phyloP scores from a whole-genome alignment of 139 green algal species.

The Chlamydomonas eustigma region DNA sequence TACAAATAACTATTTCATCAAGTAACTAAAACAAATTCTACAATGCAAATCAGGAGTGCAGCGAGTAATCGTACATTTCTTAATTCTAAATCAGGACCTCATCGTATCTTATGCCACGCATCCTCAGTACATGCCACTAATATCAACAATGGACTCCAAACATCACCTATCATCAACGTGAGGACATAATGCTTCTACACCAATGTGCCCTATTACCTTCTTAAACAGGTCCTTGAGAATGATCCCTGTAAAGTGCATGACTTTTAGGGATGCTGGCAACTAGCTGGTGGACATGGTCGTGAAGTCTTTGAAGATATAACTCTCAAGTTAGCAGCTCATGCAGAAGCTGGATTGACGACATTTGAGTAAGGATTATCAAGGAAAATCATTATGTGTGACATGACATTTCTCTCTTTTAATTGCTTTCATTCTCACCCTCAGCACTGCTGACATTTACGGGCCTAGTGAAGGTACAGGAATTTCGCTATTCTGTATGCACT shows the following conservation, averaged over 20 bases:
- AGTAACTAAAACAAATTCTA: neutral
- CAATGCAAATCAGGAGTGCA: neutral
- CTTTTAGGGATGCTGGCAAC: constrained; percentile 63
- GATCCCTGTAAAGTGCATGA: neutral
- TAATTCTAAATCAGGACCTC: too few relatives aligned
- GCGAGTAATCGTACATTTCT: too few relatives aligned
- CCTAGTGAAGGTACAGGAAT: constrained; percentile 34
- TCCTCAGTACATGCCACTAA: neutral
- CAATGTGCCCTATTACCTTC: too few relatives aligned
- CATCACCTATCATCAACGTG: neutral
- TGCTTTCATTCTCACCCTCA: neutral
- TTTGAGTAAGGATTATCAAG: constrained; percentile 45
- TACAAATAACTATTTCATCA: neutral
- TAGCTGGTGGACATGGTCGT: constrained; percentile 55
- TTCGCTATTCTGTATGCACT: too few relatives aligned
- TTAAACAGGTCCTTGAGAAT: too few relatives aligned
- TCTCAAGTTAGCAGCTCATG: constrained; percentile 52
- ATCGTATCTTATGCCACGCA: too few relatives aligned
- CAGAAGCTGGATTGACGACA: constrained; percentile 54
- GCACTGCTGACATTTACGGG: constrained; percentile 72
- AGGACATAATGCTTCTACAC: neutral
- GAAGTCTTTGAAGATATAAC: constrained; percentile 43
- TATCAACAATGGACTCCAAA: neutral
- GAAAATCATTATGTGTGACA: too few relatives aligned
- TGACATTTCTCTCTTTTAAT: too few relatives aligned